Base-by-base conservation (phyloP, 805 yeast genomes). In the Ogataea haglerorum region DNA sequence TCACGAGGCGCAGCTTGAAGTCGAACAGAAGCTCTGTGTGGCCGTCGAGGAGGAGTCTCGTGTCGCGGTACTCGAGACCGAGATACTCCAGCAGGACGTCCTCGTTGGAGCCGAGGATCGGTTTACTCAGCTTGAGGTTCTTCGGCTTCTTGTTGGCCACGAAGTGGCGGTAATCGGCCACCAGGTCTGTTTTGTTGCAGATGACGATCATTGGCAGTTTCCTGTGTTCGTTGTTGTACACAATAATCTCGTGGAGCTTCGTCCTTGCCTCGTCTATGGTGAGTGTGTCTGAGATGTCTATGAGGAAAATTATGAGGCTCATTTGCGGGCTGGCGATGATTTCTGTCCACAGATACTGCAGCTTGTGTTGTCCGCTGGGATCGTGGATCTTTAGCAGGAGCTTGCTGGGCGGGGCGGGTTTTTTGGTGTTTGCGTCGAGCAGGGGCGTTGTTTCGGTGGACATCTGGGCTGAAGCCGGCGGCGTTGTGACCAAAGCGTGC, bases 241-340 rank as follows among this genome's bases (percentile, higher is more conserved):
- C 24, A 12, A 61, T 14, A 2, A 55, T 25, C 13, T 56, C 57
- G 19, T 48, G 28, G 10, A 61, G 24, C 29, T 49, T 52, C 7
- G 30, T 5, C 30, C 48, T 48, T 2, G 64, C 42, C n/a, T 43
- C 47, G 5, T 47, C 42, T n/a, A 61, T 26, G 7, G 48, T 60
- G 29, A 58, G 42, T 5, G 44, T 30, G 49, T 63, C 67, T 7
- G 63, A 50, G 6, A 61, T 33, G 41, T 63, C 67, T 17, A 63
- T 44, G 22, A 57, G 42, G 39, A 49, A 63, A 2, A 62, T 30
- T 1, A 62, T 52, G 22, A 58, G 45, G 17, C 46, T 52, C 8
- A 49, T 26, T 5, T 31, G 32, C 4, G 41, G 2, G 29, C 38
- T 13, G 31, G 18, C 30, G 12, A 56, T 23, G 10, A 37, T 29